These are phyloP conservation scores for Wakefieldia striispora DNA, from an alignment of 768 basidiomycete species.

Conservation along the genomic window DNA sequence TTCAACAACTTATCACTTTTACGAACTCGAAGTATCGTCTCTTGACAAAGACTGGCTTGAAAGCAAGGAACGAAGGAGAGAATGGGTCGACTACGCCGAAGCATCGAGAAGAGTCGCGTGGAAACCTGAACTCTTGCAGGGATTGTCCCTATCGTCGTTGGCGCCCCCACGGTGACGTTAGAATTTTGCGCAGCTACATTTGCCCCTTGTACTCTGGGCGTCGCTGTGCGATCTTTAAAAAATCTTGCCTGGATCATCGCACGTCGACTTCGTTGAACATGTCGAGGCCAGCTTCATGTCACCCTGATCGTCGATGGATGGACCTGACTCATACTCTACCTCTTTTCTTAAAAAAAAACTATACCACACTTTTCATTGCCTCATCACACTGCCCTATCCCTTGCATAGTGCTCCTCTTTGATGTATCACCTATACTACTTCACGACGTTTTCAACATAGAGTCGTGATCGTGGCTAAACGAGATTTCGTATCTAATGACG, in stretches of 20 bases:
- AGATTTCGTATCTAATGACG: constrained; percentile 21
- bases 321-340: constrained; percentile 27
- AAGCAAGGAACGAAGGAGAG: constrained; percentile 71
- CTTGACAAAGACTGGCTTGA: constrained; percentile 84
- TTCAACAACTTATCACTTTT: constrained; percentile 85
- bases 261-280: constrained; percentile 10
- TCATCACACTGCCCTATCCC: constrained; percentile 15
- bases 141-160: constrained; percentile 66
- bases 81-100: constrained; percentile 89
- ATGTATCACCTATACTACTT: constrained; percentile 29
- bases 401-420: constrained; percentile 30
- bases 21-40: constrained; percentile 77
- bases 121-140: constrained; percentile 84
- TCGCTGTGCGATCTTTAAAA: constrained; percentile 13
- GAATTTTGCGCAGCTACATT: constrained; percentile 10
- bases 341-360: constrained; percentile 17
- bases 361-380: constrained; percentile 26
- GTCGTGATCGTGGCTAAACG: constrained; percentile 19
- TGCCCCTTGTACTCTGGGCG: constrained; percentile 5
- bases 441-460: constrained; percentile 27
- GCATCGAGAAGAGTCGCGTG: constrained; percentile 71
- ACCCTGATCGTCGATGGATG: constrained; percentile 21
- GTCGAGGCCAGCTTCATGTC: constrained; percentile 17
- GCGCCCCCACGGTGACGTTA: constrained; percentile 49
- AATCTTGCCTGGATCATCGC: constrained; percentile 8